Conservation (phyloP, 306 rosid genomes). For the Styphnolobium japonicum region DNA sequence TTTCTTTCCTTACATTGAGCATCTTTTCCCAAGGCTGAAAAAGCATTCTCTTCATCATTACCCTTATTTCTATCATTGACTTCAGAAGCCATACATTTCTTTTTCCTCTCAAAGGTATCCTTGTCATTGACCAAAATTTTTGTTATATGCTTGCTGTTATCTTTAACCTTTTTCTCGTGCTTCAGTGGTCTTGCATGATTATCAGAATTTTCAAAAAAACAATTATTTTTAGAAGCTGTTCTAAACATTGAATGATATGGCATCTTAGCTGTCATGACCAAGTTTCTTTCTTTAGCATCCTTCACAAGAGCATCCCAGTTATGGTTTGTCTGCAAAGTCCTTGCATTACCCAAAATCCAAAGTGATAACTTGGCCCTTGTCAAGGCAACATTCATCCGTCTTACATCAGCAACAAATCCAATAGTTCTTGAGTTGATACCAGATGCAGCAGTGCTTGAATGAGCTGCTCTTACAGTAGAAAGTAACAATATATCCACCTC, state of each 20-base stretch:
- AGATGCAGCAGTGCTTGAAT: conserved; percentile 36
- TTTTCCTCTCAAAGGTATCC: conserved; percentile 39
- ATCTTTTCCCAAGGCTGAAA: conserved; percentile 33
- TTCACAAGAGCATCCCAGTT: conserved; percentile 88
- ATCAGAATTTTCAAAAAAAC: conserved; percentile 32
- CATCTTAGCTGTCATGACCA: conserved; percentile 47
- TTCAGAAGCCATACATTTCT: conserved; percentile 29
- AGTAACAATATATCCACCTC: conserved; percentile 91
- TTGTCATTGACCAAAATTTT: conserved; percentile 26
- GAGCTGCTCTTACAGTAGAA: conserved; percentile 92
- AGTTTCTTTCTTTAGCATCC: conserved; percentile 79
- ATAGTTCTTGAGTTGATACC: conserved; percentile 56
- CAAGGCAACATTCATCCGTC: conserved; percentile 99
- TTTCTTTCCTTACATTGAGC: conserved; percentile 14
- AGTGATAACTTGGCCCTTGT: conserved; percentile 91
- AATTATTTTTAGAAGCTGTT: conserved; percentile 34
- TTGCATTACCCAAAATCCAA: conserved; percentile 90
- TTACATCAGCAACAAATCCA: conserved; percentile 95
- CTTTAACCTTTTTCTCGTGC: conserved; percentile 42
- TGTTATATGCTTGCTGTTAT: conserved; percentile 24
- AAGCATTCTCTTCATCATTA: conserved; percentile 25
- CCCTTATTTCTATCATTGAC: conserved; percentile 34
- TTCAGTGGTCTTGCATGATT: conserved; percentile 27
- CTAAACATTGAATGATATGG: conserved; percentile 65
- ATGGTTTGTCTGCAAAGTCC: conserved; percentile 75